These are phyloP conservation scores for Suhomyces sp. DNA, from an alignment of 805 yeast species.

Conservation along the genomic window DNA sequence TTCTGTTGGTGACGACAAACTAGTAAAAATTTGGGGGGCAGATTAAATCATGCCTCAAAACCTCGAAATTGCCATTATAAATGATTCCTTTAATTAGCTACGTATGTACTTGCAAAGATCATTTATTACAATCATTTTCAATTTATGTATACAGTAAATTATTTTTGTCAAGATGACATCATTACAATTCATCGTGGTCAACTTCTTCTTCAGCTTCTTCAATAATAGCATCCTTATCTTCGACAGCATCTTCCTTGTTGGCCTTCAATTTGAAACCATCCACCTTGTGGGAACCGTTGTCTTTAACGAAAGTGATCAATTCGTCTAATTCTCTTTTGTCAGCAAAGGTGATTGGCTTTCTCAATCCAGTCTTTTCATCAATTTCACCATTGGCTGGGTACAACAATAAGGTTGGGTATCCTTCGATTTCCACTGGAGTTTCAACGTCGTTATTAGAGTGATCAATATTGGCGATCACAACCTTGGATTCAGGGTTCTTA, in stretches of 20 bases:
- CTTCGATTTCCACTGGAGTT: conserved; percentile 62
- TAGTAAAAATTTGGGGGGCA: conserved; percentile 66
- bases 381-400: conserved; percentile 72
- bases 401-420: conserved; percentile 89
- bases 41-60: neutral
- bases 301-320: conserved; percentile 68
- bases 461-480: conserved; percentile 82
- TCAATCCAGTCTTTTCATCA: conserved; percentile 42
- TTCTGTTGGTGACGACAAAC: conserved; percentile 80
- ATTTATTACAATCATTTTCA: neutral
- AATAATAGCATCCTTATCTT: conserved; percentile 13
- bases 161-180: neutral
- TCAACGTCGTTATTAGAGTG: conserved; percentile 88
- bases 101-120: neutral
- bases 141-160: neutral
- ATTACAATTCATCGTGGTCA: conserved; percentile 42
- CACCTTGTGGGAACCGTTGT: conserved; percentile 60
- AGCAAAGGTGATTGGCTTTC: conserved; percentile 57
- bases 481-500: conserved; percentile 48
- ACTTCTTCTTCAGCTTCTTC: conserved; percentile 18
- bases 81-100: neutral
- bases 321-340: conserved; percentile 74
- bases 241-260: conserved; percentile 26
- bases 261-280: conserved; percentile 47
- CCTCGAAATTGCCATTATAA: neutral